Base-by-base conservation (phyloP, 331 rosid genomes). In the Quercus lobata region DNA sequence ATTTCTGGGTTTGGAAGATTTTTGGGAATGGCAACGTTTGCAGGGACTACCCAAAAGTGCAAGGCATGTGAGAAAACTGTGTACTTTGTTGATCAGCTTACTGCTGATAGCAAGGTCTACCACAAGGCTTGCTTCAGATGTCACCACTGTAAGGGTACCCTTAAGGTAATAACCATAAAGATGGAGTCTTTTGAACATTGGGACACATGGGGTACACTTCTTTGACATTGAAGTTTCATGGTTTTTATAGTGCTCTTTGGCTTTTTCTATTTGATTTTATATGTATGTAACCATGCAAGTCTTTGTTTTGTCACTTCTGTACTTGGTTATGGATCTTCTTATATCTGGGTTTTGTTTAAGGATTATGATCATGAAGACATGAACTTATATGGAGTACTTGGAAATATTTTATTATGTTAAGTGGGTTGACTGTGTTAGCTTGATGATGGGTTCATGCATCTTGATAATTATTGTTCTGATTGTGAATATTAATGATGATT, bases 61-160 rank as follows among this genome's bases (percentile, higher is more conserved):
- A 91, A 86, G 79, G 91, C 84, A 14, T 95, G 99, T 88, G 96
- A 91, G 35, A 93, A 93, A 85, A 95, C 93, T 27, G 99, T 93
- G 4, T 95, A 95, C 55, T 90, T 91, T 89, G 94, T 95, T 84
- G 99, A 93, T 83, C 88, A 95, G 86, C 98, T 90, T 10, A 87
- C 92, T 82, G 96, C 99, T 83, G 99, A 95, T 70, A 85, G 85
- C 83, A 93, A 85, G 82, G 92, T 91, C 74, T 95, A 90, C 75
- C 99, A 95, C 85, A 93, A 93, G 76, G 90, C 93, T 41, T 95
- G 99, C 83, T 95, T 95, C 83, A 93, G 91, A 83, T 95, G 99
- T 83, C 96, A 90, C 86, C 99, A 95, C 78, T 95, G 99, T 90
- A 95, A 93, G 84, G 91, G 97, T 66, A 93, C 97, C 79, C 98